phyloP scores from a whole-genome alignment of 441 rosid genomes.

The Pelargonium citronellum region DNA sequence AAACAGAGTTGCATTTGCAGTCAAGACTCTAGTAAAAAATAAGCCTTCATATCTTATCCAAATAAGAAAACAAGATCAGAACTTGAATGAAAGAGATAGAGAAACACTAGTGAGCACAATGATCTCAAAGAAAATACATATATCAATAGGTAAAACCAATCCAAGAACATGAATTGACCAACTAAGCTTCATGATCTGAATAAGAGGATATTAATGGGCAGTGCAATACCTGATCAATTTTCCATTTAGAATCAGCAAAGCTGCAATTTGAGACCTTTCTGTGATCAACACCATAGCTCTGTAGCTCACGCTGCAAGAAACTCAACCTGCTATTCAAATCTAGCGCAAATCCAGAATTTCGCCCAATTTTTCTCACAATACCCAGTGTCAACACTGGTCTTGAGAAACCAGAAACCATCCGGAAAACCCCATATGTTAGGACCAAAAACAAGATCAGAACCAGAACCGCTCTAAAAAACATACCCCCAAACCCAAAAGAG shows the following conservation, averaged over 20 bases:
- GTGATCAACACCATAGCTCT: conserved; percentile 24
- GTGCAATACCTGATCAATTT: conserved; percentile 49
- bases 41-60: too few relatives aligned
- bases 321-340: conserved; percentile 40
- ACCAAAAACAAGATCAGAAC: conserved; percentile 33
- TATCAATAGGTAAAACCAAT: too few relatives aligned
- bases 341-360: conserved; percentile 34
- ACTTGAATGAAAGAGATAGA: too few relatives aligned
- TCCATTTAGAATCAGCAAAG: conserved; percentile 49
- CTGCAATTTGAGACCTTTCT: conserved; percentile 48
- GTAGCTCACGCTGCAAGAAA: conserved; percentile 47
- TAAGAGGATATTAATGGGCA: not conserved
- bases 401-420: conserved; percentile 28
- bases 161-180: too few relatives aligned
- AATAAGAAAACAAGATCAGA: too few relatives aligned
- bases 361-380: conserved; percentile 37
- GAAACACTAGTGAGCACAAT: too few relatives aligned
- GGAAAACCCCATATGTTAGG: conserved; percentile 41
- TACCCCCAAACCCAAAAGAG: conserved; percentile 1
- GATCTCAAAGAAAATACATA: too few relatives aligned
- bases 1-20: too few relatives aligned
- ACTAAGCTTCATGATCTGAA: too few relatives aligned
- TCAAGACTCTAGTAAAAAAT: too few relatives aligned
- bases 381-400: conserved; percentile 44
- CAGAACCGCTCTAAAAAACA: conserved; percentile 25